Percentiles rank a stretch among this genome's conserved stretches.
phyloP scores from a whole-genome alignment of 441 rosid species.

The Sinapis alba region DNA sequence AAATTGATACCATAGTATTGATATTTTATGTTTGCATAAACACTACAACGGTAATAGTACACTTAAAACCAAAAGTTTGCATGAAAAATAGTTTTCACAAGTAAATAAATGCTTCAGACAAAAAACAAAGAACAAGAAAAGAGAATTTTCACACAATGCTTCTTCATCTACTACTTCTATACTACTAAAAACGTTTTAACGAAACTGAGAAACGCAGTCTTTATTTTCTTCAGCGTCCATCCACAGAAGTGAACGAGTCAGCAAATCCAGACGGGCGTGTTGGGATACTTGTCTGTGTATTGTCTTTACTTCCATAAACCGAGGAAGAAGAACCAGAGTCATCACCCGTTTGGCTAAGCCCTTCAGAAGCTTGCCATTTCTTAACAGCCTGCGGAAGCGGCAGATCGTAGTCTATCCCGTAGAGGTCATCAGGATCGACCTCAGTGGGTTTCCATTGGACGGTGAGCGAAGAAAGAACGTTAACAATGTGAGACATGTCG shows the following conservation, averaged over 20 bases:
- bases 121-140: neutral
- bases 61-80: conserved; percentile 20
- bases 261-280: conserved; percentile 66
- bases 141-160: conserved; percentile 27
- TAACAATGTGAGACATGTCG: conserved; percentile 87
- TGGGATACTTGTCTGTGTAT: conserved; percentile 70
- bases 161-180: conserved; percentile 20
- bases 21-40: conserved; percentile 8
- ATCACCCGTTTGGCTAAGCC: conserved; percentile 47
- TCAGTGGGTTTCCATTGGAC: conserved; percentile 86
- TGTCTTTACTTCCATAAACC: conserved; percentile 49
- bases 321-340: conserved; percentile 55
- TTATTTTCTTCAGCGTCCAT: conserved; percentile 52
- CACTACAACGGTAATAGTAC: conserved; percentile 13
- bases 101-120: conserved; percentile 13
- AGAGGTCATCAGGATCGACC: conserved; percentile 62
- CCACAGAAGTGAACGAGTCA: conserved; percentile 64
- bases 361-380: conserved; percentile 68
- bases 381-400: conserved; percentile 63
- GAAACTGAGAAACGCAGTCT: neutral
- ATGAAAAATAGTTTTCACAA: neutral
- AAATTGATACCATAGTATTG: neutral
- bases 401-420: conserved; percentile 76
- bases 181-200: conserved; percentile 15
- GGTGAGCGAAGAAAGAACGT: conserved; percentile 81